Evolutionary conservation across 2,329 filamentous ascomycete genomes (phyloP), one percentile per base, ranked within the genome.

Genomic region (Colletotrichum scovillei): DNA sequence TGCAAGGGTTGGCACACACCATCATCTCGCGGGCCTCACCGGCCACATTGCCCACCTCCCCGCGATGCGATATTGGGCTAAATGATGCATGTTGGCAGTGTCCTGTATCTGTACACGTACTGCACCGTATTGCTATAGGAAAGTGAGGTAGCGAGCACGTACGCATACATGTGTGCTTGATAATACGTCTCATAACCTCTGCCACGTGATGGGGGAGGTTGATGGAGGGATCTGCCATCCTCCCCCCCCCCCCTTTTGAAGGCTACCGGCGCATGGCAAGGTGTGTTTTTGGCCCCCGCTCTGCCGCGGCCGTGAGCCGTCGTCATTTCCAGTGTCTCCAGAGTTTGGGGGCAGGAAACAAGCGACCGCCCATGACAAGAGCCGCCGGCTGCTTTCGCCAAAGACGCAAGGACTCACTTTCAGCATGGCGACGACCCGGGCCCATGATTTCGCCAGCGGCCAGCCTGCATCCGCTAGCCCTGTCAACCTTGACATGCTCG

Each of bases 311-410:
- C 68, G 53, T 67, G 55, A 38, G 32, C 53, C 64, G 56, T 72
- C 49, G 67, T 66, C 59, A 73, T 66, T 53, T 66, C 42, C 73
- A 53, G 52, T 60, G 53, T 38, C 53, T 64, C 67, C 63, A 62
- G 56, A 42, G 63, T 74, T 49, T 75, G 69, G 74, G 74, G 74
- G 73, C 74, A 75, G 73, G 65, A 75, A 75, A 75, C 73, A 75
- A 75, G 74, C 74, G 74, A 75, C 59, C 62, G 56, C 52, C 70
- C 42, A 55, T 63, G 65, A 73, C 42, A 73, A 65, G 57, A 73
- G 73, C 73, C 73, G 73, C 73, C 66, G 62, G 71, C 57, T 49
- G 19, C 42, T 66, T 71, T 73, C 62, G 62, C 65, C 53, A 69
- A 64, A 52, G 60, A 67, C 52, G 65, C 42, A 52, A 55, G 30